These are phyloP conservation scores for Nothopassalora personata DNA, from an alignment of 2,329 filamentous ascomycete species.

Conservation along the genomic window DNA sequence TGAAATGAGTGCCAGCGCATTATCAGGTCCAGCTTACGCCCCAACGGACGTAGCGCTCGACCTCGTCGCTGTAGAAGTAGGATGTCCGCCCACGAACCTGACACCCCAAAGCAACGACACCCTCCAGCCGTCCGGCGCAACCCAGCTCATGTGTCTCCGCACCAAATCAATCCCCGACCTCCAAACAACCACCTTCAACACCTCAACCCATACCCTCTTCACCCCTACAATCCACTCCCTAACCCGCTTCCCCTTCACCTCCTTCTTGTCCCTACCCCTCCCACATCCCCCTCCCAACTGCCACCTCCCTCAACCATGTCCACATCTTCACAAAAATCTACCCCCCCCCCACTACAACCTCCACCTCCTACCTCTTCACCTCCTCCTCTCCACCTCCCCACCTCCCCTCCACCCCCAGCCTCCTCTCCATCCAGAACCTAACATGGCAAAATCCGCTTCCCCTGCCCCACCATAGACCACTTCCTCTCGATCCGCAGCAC, in stretches of 20 bases:
- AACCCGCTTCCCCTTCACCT: constrained; percentile 1
- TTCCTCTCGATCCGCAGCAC: no score
- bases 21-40: constrained; percentile 39
- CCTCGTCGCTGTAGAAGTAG: constrained; percentile 35
- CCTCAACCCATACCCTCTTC: constrained; percentile 11
- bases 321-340: constrained; percentile 3
- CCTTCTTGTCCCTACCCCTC: constrained; percentile 2
- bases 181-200: constrained; percentile 33
- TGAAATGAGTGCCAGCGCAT: constrained; percentile 41
- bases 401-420: no score
- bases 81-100: constrained; percentile 26
- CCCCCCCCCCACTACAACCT: constrained; percentile 26
- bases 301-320: constrained; percentile 3
- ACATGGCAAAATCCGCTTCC: no score
- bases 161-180: constrained; percentile 28
- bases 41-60: constrained; percentile 36
- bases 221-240: constrained; percentile 6
- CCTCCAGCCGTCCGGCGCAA: neutral
- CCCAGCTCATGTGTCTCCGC: constrained; percentile 39
- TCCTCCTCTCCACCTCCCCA: no score
- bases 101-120: constrained; percentile 7
- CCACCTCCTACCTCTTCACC: constrained; percentile 42
- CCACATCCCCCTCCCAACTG: constrained; percentile 6
- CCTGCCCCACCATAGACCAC: no score
- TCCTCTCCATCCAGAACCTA: no score